Conservation (phyloP, 2,329 filamentous ascomycete species). For the Samsoniella hepiali region DNA sequence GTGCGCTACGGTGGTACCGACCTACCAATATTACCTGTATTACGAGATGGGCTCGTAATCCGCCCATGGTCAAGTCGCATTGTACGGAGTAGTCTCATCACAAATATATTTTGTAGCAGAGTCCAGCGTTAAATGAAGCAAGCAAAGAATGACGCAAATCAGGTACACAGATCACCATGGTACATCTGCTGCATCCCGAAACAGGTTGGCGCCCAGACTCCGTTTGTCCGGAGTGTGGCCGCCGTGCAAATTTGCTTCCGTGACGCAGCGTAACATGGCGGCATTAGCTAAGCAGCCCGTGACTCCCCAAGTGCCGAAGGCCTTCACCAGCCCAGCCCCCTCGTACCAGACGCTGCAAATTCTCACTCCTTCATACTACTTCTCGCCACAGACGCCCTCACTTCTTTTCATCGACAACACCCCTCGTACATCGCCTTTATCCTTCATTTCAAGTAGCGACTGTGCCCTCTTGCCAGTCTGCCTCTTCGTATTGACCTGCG, state of each 20-base stretch:
- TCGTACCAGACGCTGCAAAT: neutral
- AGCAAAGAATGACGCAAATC: neutral
- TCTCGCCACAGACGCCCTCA: neutral
- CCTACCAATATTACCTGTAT: neutral
- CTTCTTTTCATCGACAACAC: neutral
- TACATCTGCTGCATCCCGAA: neutral
- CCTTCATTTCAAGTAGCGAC: slow-evolving; percentile 10
- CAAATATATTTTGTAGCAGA: no score
- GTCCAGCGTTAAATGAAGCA: no score
- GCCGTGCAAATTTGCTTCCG: slow-evolving; percentile 8
- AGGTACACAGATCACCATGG: neutral
- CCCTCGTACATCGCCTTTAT: slow-evolving; percentile 11
- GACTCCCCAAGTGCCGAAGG: neutral
- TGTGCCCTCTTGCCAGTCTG: slow-evolving; percentile 4
- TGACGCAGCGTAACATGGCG: neutral
- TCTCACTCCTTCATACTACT: neutral
- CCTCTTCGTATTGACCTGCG: slow-evolving; percentile 15
- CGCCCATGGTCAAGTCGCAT: neutral
- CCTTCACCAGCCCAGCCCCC: slow-evolving; percentile 7
- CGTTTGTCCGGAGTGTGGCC: slow-evolving; percentile 5
- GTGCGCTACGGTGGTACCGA: neutral
- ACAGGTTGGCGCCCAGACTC: neutral
- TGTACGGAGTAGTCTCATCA: no score
- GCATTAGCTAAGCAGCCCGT: slow-evolving; percentile 11
- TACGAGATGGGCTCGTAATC: neutral